phyloP scores from a whole-genome alignment of 345 rosid genomes.

The Sapria himalayana region DNA sequence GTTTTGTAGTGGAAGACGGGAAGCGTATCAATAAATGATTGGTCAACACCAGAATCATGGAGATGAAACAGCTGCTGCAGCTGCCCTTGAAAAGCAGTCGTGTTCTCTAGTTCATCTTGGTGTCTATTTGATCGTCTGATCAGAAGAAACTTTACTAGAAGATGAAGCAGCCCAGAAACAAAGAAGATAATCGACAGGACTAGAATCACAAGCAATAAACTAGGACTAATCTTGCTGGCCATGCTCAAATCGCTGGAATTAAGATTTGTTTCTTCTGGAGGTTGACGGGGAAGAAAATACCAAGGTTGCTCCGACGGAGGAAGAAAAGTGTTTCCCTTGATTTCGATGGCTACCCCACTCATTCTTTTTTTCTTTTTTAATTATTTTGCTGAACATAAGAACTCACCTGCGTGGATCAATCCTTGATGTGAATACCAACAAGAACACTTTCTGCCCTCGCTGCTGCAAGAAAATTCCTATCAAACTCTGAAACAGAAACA shows the following conservation, averaged over 20 bases:
- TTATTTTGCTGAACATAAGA: too few species aligned
- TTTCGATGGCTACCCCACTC: conserved; percentile 21
- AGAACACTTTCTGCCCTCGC: too few species aligned
- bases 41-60: conserved; percentile 93
- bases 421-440: too few species aligned
- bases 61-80: conserved; percentile 88
- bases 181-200: conserved; percentile 81
- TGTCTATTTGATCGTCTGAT: conserved; percentile 47
- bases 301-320: conserved; percentile 20
- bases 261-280: too few species aligned
- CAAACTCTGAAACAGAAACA: too few species aligned
- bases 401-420: too few species aligned
- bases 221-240: conserved; percentile 57
- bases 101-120: conserved; percentile 38
- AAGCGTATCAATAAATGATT: conserved; percentile 81
- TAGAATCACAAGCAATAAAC: conserved; percentile 52
- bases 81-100: conserved; percentile 87
- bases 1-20: conserved; percentile 74
- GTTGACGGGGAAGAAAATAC: conserved; percentile 9
- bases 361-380: conserved; percentile 10
- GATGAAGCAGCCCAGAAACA: conserved; percentile 78
- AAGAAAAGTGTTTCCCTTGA: conserved; percentile 11
- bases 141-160: conserved; percentile 48
- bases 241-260: conserved; percentile 25
- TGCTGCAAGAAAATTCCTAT: too few species aligned